These are phyloP conservation scores for Domatiomyces catenatus DNA, from an alignment of 2,329 filamentous ascomycete genomes.

Conservation along the genomic window DNA sequence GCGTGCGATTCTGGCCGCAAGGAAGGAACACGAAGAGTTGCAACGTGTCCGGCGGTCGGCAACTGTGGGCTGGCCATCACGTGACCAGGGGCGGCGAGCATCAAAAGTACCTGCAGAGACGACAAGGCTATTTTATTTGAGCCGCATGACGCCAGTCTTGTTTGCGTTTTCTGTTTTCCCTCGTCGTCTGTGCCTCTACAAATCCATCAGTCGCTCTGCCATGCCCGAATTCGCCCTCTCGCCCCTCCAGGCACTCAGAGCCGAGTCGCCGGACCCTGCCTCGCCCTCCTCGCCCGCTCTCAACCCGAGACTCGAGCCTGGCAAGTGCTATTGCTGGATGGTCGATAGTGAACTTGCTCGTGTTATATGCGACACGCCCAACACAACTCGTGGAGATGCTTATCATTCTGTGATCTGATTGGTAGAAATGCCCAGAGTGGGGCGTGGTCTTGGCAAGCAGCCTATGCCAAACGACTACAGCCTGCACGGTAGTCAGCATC, in stretches of 20 bases:
- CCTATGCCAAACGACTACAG: neutral
- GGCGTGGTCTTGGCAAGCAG: neutral
- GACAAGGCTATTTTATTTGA: neutral
- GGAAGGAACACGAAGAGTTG: neutral
- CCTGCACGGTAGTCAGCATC: neutral
- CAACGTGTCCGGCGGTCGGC: neutral
- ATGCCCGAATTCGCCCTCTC: neutral
- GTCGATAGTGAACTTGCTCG: neutral
- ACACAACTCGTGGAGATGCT: neutral
- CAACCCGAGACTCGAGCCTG: neutral
- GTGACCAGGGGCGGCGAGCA: neutral
- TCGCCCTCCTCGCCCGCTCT: neutral
- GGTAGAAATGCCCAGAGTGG: neutral
- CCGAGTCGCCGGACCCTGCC: neutral
- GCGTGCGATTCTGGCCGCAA: neutral
- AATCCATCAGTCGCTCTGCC: neutral
- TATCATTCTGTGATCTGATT: neutral
- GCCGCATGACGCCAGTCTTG: neutral
- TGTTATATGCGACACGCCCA: neutral
- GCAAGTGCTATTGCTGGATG: neutral
- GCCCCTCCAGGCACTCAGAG: neutral
- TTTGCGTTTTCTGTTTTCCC: neutral
- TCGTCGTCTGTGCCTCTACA: neutral
- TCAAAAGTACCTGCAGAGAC: neutral
- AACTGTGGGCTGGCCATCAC: neutral